Evolutionary conservation across 495 filamentous ascomycete genomes (phyloP).

Genomic region (Penicillium simplicissimum): DNA sequence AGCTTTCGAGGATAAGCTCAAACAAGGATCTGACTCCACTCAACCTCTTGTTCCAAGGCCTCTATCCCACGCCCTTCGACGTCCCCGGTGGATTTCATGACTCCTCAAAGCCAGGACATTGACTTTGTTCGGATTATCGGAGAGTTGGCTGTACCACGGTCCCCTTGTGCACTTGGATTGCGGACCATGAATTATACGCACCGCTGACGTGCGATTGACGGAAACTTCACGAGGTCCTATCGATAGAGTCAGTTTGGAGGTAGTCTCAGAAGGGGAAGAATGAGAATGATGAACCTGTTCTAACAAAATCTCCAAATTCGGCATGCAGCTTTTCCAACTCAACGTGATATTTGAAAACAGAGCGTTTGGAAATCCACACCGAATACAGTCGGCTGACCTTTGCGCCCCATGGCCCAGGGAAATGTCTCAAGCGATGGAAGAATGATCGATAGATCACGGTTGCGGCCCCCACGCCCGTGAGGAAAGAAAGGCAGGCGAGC

Average conservation of each 20-base stretch:
- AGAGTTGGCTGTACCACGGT: conserved; percentile 36
- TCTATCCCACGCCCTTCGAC: conserved; percentile 42
- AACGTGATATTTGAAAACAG: conserved; percentile 35
- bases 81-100: conserved; percentile 30
- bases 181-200: conserved; percentile 23
- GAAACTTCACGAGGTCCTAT: conserved; percentile 37
- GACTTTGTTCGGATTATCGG: conserved; percentile 18
- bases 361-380: conserved; percentile 33
- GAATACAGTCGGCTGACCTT: conserved; percentile 40
- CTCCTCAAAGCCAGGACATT: conserved; percentile 33
- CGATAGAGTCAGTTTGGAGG: neutral
- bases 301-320: conserved; percentile 38
- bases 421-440: conserved; percentile 46
- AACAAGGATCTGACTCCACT: neutral
- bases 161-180: conserved; percentile 32
- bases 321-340: conserved; percentile 32
- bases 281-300: conserved; percentile 17
- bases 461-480: conserved; percentile 25
- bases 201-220: conserved; percentile 31
- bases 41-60: conserved; percentile 32
- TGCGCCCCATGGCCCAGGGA: conserved; percentile 47
- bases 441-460: conserved; percentile 48
- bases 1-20: neutral
- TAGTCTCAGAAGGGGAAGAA: neutral
- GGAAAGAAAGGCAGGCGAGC: conserved; percentile 4